Base-by-base conservation (phyloP, 108 stramenopile genomes). In the Heterococcus sp. region DNA sequence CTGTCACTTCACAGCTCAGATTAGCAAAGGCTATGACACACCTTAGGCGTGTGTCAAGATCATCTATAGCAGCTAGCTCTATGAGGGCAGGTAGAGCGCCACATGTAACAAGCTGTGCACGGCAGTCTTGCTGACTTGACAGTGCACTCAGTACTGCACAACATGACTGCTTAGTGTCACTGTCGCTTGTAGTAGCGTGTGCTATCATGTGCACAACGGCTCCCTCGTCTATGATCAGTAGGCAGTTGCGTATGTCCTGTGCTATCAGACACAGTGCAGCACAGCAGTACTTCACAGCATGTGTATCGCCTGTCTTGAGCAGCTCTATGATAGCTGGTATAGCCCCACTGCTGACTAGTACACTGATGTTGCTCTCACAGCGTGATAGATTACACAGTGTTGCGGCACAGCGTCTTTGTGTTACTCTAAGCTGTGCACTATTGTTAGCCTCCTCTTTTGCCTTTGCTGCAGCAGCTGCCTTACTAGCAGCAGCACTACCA, bases 1-100 rank as follows among this genome's bases (percentile, higher is more conserved):
- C 85, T 32, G 84, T 76, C 38, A 75, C 76, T 63, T 88, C 88
- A 75, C 82, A 88, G 35, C 80, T 83, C 2, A 89, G 82, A 63
- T 89, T 89, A 28, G 88, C 88, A 38, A 88, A 87, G 35, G 88
- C 87, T 11, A 87, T 66, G 36, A 87, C 68, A 75, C 88, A 89
- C 28, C 88, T 36, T 8, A 87, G 85, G 35, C 75, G 73, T 0
- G 88, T 88, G 30, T 38, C 39, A 67, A 85, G 84, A 40, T 88
- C 85, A 29, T 82, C 86, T 78, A 87, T 75, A 21, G 74, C 34
- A 1, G 88, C 87, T 5, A 89, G 82, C 29, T 73, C 39, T 14
- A 87, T 87, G 37, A 89, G 71, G 5, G 88, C 87, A 21, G 78
- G 72, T 3, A 89, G 84, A 1, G 87, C 81, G 3, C 87, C 87